A percentile compares a stretch with the other conserved stretches of the same genome.
phyloP scores from a whole-genome alignment of 2,329 filamentous ascomycete genomes.

The Talaromyces sp. region DNA sequence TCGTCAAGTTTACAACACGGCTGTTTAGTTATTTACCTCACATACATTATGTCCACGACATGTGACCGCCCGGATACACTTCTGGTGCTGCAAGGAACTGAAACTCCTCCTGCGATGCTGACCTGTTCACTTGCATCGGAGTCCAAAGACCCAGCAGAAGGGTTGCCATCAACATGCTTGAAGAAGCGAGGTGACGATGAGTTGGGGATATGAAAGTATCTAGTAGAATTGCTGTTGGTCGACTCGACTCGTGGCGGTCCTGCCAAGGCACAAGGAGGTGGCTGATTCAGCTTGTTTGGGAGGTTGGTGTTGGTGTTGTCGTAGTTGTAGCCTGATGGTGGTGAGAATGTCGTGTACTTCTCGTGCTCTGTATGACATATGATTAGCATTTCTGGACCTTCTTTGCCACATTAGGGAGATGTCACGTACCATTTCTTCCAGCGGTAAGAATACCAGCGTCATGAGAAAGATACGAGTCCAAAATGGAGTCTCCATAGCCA shows the following conservation, averaged over 20 bases:
- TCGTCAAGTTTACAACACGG: no score
- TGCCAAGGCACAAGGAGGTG: not conserved
- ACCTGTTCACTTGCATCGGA: not conserved
- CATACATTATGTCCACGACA: not conserved
- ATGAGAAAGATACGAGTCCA: not conserved
- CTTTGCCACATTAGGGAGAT: not conserved
- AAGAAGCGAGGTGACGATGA: not conserved
- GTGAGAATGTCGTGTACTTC: not conserved
- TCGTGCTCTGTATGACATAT: not conserved
- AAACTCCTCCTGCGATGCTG: not conserved
- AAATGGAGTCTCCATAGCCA: not conserved
- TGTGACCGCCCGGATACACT: not conserved
- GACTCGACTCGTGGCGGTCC: not conserved
- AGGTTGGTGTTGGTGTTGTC: not conserved
- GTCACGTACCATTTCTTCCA: not conserved
- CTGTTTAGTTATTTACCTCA: no score
- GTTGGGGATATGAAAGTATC: not conserved
- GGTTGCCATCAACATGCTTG: not conserved
- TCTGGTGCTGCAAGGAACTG: not conserved
- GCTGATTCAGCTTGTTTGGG: not conserved
- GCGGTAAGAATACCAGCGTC: not conserved
- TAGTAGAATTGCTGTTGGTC: not conserved
- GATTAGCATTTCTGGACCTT: not conserved
- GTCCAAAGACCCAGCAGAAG: not conserved
- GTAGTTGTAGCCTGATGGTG: not conserved